These are phyloP conservation scores for Kappamyces sp. DNA, from an alignment of 192 early-diverging fungal genomes.

Conservation along the genomic window DNA sequence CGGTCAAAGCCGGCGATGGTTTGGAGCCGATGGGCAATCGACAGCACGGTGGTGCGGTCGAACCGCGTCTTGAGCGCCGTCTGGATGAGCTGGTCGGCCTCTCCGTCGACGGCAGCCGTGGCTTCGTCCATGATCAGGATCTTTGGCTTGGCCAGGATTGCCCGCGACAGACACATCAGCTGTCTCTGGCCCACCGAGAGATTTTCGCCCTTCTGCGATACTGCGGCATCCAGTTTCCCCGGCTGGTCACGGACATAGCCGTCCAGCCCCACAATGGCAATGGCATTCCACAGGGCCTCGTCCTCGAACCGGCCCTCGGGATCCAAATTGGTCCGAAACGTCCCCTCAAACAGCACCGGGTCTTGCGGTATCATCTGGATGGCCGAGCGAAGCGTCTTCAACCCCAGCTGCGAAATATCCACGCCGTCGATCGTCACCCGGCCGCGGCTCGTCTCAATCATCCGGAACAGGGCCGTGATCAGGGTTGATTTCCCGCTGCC, in stretches of 20 bases:
- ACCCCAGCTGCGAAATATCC: not conserved
- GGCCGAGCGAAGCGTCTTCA: not conserved
- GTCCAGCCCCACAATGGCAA: slow-evolving; percentile 20
- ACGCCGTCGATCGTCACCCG: slow-evolving; percentile 58
- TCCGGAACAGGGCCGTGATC: slow-evolving; percentile 23
- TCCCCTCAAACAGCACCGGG: slow-evolving; percentile 49
- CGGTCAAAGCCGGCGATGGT: slow-evolving; percentile 39
- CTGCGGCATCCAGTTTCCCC: slow-evolving; percentile 61
- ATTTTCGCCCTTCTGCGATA: slow-evolving; percentile 73
- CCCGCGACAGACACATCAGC: slow-evolving; percentile 69
- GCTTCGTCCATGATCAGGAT: slow-evolving; percentile 38
- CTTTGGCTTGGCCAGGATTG: slow-evolving; percentile 53
- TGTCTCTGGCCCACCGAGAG: slow-evolving; percentile 78
- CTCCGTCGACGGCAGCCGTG: slow-evolving; percentile 24
- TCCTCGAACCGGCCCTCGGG: slow-evolving; percentile 54
- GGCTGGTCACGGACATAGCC: not conserved
- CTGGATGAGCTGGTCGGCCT: slow-evolving; percentile 25
- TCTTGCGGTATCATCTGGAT: slow-evolving; percentile 16
- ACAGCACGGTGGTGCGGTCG: slow-evolving; percentile 20
- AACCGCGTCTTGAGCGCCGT: not conserved
- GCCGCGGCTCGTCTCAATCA: slow-evolving; percentile 45
- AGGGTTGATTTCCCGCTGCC: slow-evolving; percentile 31
- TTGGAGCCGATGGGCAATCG: slow-evolving; percentile 35
- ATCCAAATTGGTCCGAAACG: slow-evolving; percentile 68
- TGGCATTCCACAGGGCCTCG: slow-evolving; percentile 60